Evolutionary conservation across 1,284 basidiomycete species (phyloP).

Genomic region (Naganishia cerealis): DNA sequence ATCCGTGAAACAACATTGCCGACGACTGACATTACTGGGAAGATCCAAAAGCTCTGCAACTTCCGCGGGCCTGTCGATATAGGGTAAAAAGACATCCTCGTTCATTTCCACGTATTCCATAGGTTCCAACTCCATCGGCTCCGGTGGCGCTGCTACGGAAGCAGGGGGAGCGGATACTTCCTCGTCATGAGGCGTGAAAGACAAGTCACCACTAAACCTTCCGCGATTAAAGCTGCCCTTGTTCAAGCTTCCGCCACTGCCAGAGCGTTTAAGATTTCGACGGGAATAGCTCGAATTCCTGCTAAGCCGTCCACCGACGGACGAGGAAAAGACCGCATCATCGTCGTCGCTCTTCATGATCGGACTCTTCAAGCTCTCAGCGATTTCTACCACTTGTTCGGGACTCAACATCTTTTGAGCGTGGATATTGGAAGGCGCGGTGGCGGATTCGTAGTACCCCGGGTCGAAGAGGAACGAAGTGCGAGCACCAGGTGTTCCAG

Average conservation of each 20-base stretch:
- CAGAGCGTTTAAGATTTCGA: conserved; percentile 9
- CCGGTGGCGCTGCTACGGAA: conserved; percentile 37
- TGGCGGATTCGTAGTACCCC: conserved; percentile 22
- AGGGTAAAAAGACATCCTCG: conserved; percentile 49
- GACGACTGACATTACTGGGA: conserved; percentile 41
- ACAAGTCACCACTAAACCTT: conserved; percentile 38
- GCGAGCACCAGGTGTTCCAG: conserved; percentile 31
- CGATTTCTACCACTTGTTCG: conserved; percentile 49
- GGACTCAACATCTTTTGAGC: conserved; percentile 46
- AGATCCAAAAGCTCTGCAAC: conserved; percentile 46
- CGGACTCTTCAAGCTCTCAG: conserved; percentile 44
- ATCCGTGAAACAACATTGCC: background rate
- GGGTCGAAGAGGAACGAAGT: conserved; percentile 35
- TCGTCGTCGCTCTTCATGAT: conserved; percentile 37
- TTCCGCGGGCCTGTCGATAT: conserved; percentile 47
- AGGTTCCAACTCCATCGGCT: conserved; percentile 47
- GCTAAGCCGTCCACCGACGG: conserved; percentile 6
- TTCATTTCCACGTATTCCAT: conserved; percentile 53
- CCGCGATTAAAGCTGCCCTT: conserved; percentile 43
- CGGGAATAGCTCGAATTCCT: conserved; percentile 13
- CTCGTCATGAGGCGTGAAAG: conserved; percentile 27
- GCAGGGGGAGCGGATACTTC: conserved; percentile 16
- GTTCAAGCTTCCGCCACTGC: conserved; percentile 36
- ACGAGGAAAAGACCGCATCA: conserved; percentile 7
- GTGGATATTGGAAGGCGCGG: conserved; percentile 30